A percentile compares a stretch with the other conserved stretches of the same genome.
Conservation (phyloP, 2,329 filamentous ascomycete genomes). For the Oidium heveae region DNA sequence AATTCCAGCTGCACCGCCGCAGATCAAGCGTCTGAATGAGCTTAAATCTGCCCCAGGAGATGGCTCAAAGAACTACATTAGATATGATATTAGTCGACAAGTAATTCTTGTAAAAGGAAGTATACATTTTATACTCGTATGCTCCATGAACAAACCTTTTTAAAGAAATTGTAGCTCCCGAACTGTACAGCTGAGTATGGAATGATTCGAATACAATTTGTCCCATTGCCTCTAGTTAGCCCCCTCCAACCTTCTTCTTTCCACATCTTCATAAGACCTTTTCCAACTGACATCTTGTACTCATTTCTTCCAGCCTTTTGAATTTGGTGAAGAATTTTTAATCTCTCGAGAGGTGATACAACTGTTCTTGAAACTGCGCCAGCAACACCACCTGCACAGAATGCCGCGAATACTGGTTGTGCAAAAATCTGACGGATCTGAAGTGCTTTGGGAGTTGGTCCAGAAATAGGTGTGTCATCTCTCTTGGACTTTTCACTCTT, state of each 20-base stretch:
- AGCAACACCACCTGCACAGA: slow-evolving; percentile 79
- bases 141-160: slow-evolving; percentile 44
- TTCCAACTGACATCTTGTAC: slow-evolving; percentile 76
- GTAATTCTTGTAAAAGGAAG: no score
- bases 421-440: slow-evolving; percentile 29
- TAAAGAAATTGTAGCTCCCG: slow-evolving; percentile 94
- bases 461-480: not conserved
- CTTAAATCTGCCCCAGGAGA: slow-evolving; percentile 48
- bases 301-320: slow-evolving; percentile 77
- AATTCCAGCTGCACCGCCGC: slow-evolving; percentile 75
- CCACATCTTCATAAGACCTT: slow-evolving; percentile 88
- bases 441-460: not conserved
- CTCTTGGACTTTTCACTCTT: no score
- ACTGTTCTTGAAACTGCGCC: slow-evolving; percentile 95
- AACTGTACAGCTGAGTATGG: slow-evolving; percentile 97
- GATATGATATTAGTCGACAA: not conserved
- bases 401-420: slow-evolving; percentile 71
- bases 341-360: slow-evolving; percentile 78
- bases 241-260: slow-evolving; percentile 88
- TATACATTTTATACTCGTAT: no score
- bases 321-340: slow-evolving; percentile 95
- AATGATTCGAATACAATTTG: slow-evolving; percentile 93
- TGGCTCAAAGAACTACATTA: slow-evolving; percentile 44
- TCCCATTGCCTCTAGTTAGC: slow-evolving; percentile 94
- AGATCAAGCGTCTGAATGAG: slow-evolving; percentile 54